A percentile compares a stretch with the other conserved stretches of the same genome.
These are phyloP conservation scores for Fusarium compactum DNA, from an alignment of 2,329 filamentous ascomycete species.

Conservation along the genomic window DNA sequence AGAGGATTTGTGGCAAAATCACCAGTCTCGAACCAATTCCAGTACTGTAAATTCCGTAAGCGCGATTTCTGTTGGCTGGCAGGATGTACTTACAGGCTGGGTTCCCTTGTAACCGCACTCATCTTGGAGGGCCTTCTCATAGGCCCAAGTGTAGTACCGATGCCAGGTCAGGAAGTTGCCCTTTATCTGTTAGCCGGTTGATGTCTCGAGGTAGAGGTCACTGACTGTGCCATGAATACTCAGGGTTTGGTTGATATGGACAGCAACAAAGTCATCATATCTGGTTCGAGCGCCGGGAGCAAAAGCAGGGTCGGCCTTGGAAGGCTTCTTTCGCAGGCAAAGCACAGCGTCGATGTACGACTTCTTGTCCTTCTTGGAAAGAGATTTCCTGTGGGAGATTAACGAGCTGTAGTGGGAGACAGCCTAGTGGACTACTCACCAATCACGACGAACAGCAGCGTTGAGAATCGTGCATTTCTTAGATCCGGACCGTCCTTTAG, in stretches of 20 bases:
- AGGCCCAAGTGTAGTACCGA: constrained; percentile 17
- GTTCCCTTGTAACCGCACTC: constrained; percentile 19
- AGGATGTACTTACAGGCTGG: not conserved
- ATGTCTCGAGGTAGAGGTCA: fast-evolving
- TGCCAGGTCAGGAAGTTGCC: constrained; percentile 25
- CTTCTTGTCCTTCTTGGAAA: constrained; percentile 8
- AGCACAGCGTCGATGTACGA: constrained; percentile 3
- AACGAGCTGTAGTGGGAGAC: fast-evolving
- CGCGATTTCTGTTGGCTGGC: fast-evolving
- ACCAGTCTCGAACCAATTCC: constrained; percentile 20
- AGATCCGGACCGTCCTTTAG: not conserved
- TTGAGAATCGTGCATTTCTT: constrained; percentile 12
- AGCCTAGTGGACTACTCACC: fast-evolving
- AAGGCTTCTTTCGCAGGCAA: constrained; percentile 4
- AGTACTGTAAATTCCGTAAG: not conserved
- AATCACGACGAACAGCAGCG: not conserved
- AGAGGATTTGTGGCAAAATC: not conserved
- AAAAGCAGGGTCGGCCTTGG: constrained; percentile 5
- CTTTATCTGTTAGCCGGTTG: not conserved
- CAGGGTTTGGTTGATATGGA: constrained; percentile 18
- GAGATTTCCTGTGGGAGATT: not conserved
- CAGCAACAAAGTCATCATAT: constrained; percentile 24
- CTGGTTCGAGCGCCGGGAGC: constrained; percentile 9
- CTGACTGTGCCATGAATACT: constrained; percentile 11
- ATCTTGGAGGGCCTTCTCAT: constrained; percentile 9